Evolutionary conservation across 768 basidiomycete species (phyloP).

Genomic region (Cyclocybe aegerita): DNA sequence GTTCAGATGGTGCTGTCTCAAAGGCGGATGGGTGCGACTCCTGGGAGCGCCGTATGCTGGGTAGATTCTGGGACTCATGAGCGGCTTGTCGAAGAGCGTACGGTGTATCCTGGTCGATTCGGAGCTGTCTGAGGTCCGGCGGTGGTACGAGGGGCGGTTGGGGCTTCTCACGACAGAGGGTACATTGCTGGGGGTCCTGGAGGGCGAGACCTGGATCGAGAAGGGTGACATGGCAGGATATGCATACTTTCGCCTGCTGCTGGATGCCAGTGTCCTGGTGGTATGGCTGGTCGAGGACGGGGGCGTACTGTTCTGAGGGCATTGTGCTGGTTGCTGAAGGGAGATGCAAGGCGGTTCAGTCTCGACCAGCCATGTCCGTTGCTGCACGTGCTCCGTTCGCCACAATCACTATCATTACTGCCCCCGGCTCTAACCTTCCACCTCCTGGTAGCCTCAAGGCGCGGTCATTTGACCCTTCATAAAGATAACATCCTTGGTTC

Average conservation of each 20-base stretch:
- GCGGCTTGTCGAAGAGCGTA: constrained; percentile 12
- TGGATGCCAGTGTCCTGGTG: constrained; percentile 18
- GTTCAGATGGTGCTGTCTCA: not conserved
- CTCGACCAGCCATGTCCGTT: not conserved
- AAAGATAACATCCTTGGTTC: too few relatives aligned
- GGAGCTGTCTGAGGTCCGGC: constrained; percentile 8
- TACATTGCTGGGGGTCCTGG: constrained; percentile 42
- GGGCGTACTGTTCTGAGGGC: constrained; percentile 50
- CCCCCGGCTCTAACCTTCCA: too few relatives aligned
- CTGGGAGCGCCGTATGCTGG: constrained; percentile 19
- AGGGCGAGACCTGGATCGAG: constrained; percentile 30
- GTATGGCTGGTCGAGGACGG: constrained; percentile 25
- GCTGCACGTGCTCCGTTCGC: constrained; percentile 13
- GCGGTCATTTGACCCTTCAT: too few relatives aligned
- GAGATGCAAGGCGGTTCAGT: constrained; percentile 7
- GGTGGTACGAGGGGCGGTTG: constrained; percentile 24
- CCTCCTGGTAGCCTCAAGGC: too few relatives aligned
- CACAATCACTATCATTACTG: too few relatives aligned
- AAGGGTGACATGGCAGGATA: constrained; percentile 41
- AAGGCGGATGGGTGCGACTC: constrained; percentile 12
- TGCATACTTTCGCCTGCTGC: constrained; percentile 43
- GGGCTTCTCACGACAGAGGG: constrained; percentile 37
- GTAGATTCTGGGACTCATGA: constrained; percentile 17
- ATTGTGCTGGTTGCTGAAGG: constrained; percentile 30
- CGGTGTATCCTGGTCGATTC: constrained; percentile 17